These are phyloP conservation scores for Starmerella etchellsii DNA, from an alignment of 805 yeast species.

Conservation along the genomic window DNA sequence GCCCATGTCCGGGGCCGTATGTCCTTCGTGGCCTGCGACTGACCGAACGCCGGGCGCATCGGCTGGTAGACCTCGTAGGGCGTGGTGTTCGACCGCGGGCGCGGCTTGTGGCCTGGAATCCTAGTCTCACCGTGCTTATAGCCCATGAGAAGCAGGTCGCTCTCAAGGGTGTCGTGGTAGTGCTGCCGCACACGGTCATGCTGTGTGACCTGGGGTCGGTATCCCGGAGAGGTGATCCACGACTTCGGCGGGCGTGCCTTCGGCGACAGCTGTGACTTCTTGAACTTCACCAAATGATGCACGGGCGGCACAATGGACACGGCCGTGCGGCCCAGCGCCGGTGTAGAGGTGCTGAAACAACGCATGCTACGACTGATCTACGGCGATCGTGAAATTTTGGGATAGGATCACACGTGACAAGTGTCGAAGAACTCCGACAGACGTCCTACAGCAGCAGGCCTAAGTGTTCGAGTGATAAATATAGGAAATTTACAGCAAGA, in stretches of 20 bases:
- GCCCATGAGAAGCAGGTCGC: slow-evolving; percentile 66
- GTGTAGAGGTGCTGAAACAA: slow-evolving; percentile 18
- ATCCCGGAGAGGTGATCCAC: slow-evolving; percentile 70
- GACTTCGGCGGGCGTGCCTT: slow-evolving; percentile 53
- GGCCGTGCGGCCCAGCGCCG: slow-evolving; percentile 29
- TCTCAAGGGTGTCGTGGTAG: slow-evolving; percentile 56
- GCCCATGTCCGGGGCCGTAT: slow-evolving; percentile 50
- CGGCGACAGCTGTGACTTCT: slow-evolving; percentile 63
- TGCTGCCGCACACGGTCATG: slow-evolving; percentile 73
- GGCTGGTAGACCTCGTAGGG: slow-evolving; percentile 85
- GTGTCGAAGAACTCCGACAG: no score
- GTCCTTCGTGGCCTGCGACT: slow-evolving; percentile 60
- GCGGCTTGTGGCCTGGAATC: slow-evolving; percentile 48
- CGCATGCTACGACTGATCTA: slow-evolving; percentile 7
- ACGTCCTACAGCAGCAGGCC: no score
- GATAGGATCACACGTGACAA: not conserved
- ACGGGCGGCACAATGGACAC: slow-evolving; percentile 77
- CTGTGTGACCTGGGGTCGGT: slow-evolving; percentile 56
- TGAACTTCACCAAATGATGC: slow-evolving; percentile 72
- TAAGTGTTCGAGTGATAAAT: no score
- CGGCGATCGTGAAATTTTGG: not conserved
- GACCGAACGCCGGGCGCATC: slow-evolving; percentile 61
- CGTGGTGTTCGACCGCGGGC: slow-evolving; percentile 77
- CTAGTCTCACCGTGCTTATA: slow-evolving; percentile 46
- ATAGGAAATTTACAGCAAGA: no score